Evolutionary conservation across 1,139 yeast genomes (phyloP).

Genomic region (Pneumocystis sp.): DNA sequence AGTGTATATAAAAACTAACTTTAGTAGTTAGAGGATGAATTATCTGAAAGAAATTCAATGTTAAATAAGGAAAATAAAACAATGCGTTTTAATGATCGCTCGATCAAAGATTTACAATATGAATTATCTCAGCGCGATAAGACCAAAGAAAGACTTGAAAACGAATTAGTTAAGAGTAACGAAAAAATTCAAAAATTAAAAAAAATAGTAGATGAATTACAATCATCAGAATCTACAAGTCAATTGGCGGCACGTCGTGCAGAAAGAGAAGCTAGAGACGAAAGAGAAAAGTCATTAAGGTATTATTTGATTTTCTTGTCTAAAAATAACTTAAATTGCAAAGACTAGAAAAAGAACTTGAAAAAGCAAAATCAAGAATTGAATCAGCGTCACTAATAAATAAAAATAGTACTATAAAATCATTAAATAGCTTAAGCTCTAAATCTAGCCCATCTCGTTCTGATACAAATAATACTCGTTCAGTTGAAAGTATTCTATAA

Average conservation of each 20-base stretch:
- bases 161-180: slow-evolving; percentile 24
- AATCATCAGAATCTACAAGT: slow-evolving; percentile 31
- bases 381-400: not conserved
- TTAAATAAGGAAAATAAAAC: slow-evolving; percentile 24
- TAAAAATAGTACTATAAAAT: not conserved
- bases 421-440: not conserved
- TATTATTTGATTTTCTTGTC: not conserved
- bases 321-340: not conserved
- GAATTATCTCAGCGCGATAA: slow-evolving; percentile 19
- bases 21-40: slow-evolving; percentile 25
- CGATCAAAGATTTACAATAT: slow-evolving; percentile 20
- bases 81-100: slow-evolving; percentile 22
- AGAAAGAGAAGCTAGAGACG: slow-evolving; percentile 36
- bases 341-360: slow-evolving; percentile 1
- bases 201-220: slow-evolving; percentile 28
- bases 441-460: not conserved
- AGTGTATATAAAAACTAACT: slow-evolving; percentile 17
- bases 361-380: not conserved
- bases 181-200: slow-evolving; percentile 27
- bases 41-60: slow-evolving; percentile 25
- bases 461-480: not conserved
- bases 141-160: slow-evolving; percentile 20
- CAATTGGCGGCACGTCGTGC: slow-evolving; percentile 31
- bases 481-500: not conserved
- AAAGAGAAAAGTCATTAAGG: slow-evolving; percentile 33